These are phyloP conservation scores for Phytophthora macrochlamydospora DNA, from an alignment of 352 stramenopile species.

Conservation along the genomic window DNA sequence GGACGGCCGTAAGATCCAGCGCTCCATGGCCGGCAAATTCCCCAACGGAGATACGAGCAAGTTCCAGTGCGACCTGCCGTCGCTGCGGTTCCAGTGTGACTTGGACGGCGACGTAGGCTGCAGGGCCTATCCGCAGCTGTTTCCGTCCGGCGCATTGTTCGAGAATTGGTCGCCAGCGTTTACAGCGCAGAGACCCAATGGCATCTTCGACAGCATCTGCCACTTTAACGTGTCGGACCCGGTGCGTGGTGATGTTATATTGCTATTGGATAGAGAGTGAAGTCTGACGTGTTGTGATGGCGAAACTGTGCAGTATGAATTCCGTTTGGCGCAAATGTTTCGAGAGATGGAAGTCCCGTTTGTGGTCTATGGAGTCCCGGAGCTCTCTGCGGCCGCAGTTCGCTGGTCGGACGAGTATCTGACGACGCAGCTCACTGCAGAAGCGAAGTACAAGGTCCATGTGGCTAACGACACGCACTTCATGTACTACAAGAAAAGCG, in stretches of 20 bases:
- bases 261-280: constrained; percentile 3
- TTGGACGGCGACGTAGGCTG: constrained; percentile 44
- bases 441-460: constrained; percentile 63
- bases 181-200: constrained; percentile 28
- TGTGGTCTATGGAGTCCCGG: constrained; percentile 91
- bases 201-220: constrained; percentile 64
- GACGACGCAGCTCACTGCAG: constrained; percentile 43
- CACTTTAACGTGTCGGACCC: constrained; percentile 66
- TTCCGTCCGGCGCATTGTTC: constrained; percentile 73
- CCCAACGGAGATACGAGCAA: constrained; percentile 50
- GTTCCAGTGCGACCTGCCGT: constrained; percentile 61
- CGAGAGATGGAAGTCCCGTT: constrained; percentile 94
- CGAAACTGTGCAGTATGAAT: constrained; percentile 56
- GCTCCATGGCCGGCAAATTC: constrained; percentile 37
- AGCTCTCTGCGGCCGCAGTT: constrained; percentile 66
- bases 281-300: neutral
- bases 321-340: constrained; percentile 88
- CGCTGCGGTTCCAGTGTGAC: constrained; percentile 64
- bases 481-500: constrained; percentile 91
- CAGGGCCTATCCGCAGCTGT: constrained; percentile 69
- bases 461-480: constrained; percentile 92
- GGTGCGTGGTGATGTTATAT: constrained; percentile 26
- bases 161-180: constrained; percentile 83
- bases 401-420: constrained; percentile 90
- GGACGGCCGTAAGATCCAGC: constrained; percentile 36